Percentiles rank a stretch among this genome's conserved stretches.
phyloP scores from a whole-genome alignment of 2,329 filamentous ascomycete species.

The Myriosclerotinia scirpicola region DNA sequence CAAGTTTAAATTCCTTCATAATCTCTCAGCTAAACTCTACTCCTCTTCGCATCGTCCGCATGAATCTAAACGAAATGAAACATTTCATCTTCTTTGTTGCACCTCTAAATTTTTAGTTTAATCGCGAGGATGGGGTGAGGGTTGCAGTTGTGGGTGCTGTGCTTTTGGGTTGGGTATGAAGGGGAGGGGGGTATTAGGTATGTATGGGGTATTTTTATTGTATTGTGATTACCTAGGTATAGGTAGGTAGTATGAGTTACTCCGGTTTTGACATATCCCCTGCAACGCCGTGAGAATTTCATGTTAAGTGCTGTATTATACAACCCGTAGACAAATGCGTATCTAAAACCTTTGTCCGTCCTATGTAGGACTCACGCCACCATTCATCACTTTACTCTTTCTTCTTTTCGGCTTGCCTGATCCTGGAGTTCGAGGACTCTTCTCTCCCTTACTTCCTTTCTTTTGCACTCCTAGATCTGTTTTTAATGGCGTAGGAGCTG shows the following conservation, averaged over 20 bases:
- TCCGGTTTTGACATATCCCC: slow-evolving; percentile 3
- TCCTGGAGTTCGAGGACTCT: slow-evolving; percentile 40
- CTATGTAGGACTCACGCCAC: slow-evolving; percentile 33
- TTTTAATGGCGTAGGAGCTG: slow-evolving; percentile 30
- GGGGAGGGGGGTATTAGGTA: not conserved
- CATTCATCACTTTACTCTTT: slow-evolving; percentile 39
- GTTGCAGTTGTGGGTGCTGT: slow-evolving; percentile 16
- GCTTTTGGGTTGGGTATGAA: not conserved
- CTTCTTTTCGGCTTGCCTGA: slow-evolving; percentile 43
- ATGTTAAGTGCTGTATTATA: slow-evolving; percentile 12
- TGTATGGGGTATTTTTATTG: slow-evolving; percentile 4
- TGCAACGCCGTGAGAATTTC: slow-evolving; percentile 3
- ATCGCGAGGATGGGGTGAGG: not conserved
- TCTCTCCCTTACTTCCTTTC: slow-evolving; percentile 38
- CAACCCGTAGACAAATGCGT: not conserved
- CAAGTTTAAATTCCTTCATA: not conserved
- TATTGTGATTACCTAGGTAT: slow-evolving; percentile 1
- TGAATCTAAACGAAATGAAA: slow-evolving; percentile 4
- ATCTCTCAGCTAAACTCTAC: not conserved
- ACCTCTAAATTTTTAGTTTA: slow-evolving; percentile 22
- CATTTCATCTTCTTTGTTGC: slow-evolving; percentile 12
- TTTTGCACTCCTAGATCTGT: slow-evolving; percentile 36
- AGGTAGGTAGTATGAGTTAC: not conserved
- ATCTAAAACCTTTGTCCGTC: not conserved
- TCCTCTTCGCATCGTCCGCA: slow-evolving; percentile 2